A percentile compares a stretch with the other conserved stretches of the same genome.
Conservation (phyloP, 2,329 filamentous ascomycete species). For the Thielaviopsis euricoi region DNA sequence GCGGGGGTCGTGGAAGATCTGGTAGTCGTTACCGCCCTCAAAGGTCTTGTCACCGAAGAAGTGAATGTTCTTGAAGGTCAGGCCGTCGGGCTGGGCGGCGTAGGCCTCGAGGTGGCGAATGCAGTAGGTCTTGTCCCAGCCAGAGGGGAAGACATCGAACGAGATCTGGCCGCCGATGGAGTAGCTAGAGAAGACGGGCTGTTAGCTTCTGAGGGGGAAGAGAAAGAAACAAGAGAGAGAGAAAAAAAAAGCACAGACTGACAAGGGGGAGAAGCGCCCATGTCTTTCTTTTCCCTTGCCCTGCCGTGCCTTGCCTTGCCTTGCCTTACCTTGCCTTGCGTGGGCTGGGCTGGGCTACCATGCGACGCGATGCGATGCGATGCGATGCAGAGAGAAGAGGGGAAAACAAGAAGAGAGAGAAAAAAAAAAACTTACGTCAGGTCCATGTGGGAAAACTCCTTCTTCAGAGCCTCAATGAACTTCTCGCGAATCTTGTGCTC, state of each 20-base stretch:
- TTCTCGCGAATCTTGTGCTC: conserved; percentile 57
- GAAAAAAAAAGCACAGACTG: too few species aligned
- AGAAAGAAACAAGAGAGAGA: background rate
- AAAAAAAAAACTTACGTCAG: conserved; percentile 50
- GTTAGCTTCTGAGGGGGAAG: background rate
- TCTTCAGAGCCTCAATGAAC: conserved; percentile 60
- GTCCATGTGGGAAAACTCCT: conserved; percentile 68
- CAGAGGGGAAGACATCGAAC: conserved; percentile 90
- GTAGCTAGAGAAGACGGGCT: conserved; percentile 36
- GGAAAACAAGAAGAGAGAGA: background rate
- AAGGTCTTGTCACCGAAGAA: conserved; percentile 97
- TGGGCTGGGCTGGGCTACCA: too few species aligned
- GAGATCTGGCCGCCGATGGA: conserved; percentile 96
- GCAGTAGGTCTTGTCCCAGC: conserved; percentile 99
- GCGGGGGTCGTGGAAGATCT: conserved; percentile 72
- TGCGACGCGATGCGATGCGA: too few species aligned
- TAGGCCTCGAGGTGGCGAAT: conserved; percentile 73
- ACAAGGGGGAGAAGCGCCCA: too few species aligned
- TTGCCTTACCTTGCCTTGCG: too few species aligned
- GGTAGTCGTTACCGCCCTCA: conserved; percentile 84
- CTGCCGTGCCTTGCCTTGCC: too few species aligned
- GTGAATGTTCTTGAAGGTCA: conserved; percentile 76
- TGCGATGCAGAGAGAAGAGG: background rate
- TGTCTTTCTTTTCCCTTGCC: too few species aligned
- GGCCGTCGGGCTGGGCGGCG: conserved; percentile 48